Percentiles rank a stretch among this genome's conserved stretches.
phyloP scores from a whole-genome alignment of 371 early-diverging fungal species.

The Syncephalastrum racemosum region DNA sequence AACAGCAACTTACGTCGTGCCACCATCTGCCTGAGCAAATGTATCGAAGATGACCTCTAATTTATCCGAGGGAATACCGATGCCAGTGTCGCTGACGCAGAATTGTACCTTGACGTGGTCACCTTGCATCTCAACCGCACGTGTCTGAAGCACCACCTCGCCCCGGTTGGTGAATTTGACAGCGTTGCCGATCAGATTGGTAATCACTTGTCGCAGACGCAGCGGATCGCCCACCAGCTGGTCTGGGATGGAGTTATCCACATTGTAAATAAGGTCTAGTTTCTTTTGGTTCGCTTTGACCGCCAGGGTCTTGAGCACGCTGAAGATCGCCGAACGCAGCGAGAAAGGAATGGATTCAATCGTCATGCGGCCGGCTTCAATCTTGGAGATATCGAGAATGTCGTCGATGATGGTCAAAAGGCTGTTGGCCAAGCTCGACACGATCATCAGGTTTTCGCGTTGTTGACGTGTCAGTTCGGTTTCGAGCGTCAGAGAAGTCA shows the following conservation, averaged over 20 bases:
- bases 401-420: conserved; percentile 72
- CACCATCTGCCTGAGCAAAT: conserved; percentile 76
- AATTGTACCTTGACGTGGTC: conserved; percentile 55
- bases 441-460: conserved; percentile 68
- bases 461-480: conserved; percentile 68
- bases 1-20: conserved; percentile 50
- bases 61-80: conserved; percentile 73
- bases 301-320: conserved; percentile 58
- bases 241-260: conserved; percentile 60
- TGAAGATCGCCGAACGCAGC: conserved; percentile 56
- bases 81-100: conserved; percentile 77
- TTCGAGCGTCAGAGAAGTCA: conserved; percentile 58
- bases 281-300: conserved; percentile 64
- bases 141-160: conserved; percentile 53
- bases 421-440: conserved; percentile 60
- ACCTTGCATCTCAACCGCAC: conserved; percentile 34
- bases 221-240: conserved; percentile 69
- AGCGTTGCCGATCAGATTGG: conserved; percentile 76
- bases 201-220: conserved; percentile 72
- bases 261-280: conserved; percentile 53
- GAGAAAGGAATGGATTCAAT: conserved; percentile 63
- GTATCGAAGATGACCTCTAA: conserved; percentile 71
- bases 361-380: conserved; percentile 73
- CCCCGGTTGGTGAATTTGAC: conserved; percentile 78
- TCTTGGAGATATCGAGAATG: conserved; percentile 76